Evolutionary conservation across 768 basidiomycete species (phyloP).

Genomic region (Tricholoma saponaceum): DNA sequence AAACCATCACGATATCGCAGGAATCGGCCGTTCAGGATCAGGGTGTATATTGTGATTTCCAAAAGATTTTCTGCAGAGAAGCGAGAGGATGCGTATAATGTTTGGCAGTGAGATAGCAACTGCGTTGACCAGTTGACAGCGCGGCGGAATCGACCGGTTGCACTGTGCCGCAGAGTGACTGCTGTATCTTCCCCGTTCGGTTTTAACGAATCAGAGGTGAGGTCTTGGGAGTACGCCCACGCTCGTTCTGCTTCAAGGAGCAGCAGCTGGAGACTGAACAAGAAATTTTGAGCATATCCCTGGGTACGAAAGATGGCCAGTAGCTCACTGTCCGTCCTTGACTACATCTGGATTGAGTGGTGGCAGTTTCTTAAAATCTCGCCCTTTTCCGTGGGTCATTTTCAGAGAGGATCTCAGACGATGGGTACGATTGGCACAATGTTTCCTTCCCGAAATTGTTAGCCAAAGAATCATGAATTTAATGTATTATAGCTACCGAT

Average conservation of each 20-base stretch:
- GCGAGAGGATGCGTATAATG: slow-evolving; percentile 48
- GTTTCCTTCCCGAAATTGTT: slow-evolving; percentile 57
- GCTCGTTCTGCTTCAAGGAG: slow-evolving; percentile 91
- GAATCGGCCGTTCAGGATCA: slow-evolving; percentile 81
- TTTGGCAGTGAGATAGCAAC: slow-evolving; percentile 69
- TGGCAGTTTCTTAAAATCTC: slow-evolving; percentile 84
- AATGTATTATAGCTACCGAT: slow-evolving; percentile 48
- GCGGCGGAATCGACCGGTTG: slow-evolving; percentile 78
- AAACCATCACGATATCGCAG: slow-evolving; percentile 74
- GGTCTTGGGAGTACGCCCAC: slow-evolving; percentile 86
- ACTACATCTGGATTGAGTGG: slow-evolving; percentile 61
- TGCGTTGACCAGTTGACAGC: slow-evolving; percentile 76
- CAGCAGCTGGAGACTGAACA: slow-evolving; percentile 68
- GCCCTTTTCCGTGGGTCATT: slow-evolving; percentile 84
- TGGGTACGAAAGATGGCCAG: slow-evolving; percentile 5
- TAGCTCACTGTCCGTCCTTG: slow-evolving; percentile 79
- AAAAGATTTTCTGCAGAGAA: slow-evolving; percentile 57
- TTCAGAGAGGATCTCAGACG: slow-evolving; percentile 81
- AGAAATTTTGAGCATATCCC: slow-evolving; percentile 4
- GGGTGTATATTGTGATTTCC: slow-evolving; percentile 73
- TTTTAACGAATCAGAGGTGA: slow-evolving; percentile 47
- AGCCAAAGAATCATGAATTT: not conserved
- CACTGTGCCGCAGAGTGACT: slow-evolving; percentile 61
- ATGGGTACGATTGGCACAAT: slow-evolving; percentile 89
- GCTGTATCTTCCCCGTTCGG: slow-evolving; percentile 49